phyloP scores from a whole-genome alignment of 352 stramenopile genomes.

The Phytophthora fragariaefolia region DNA sequence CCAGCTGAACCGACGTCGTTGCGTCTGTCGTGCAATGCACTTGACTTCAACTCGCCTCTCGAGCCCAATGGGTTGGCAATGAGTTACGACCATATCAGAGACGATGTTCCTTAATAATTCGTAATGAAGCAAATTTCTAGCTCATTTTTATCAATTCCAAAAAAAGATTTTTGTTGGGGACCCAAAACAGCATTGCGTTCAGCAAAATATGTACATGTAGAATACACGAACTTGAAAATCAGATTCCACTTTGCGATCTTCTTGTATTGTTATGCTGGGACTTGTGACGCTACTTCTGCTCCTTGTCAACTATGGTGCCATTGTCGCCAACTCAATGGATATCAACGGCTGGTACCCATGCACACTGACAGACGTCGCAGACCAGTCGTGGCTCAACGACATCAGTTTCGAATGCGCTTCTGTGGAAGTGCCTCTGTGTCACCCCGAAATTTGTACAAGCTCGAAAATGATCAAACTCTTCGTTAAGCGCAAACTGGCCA shows the following conservation, averaged over 20 bases:
- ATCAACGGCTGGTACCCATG: constrained; percentile 64
- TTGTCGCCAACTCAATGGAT: background rate
- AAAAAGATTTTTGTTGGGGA: too few relatives aligned
- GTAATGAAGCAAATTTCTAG: too few relatives aligned
- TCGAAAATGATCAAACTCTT: constrained; percentile 49
- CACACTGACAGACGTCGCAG: constrained; percentile 23
- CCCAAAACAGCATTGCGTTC: too few relatives aligned
- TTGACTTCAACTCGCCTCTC: background rate
- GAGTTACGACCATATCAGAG: too few relatives aligned
- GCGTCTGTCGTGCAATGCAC: too few relatives aligned
- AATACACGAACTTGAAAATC: too few relatives aligned
- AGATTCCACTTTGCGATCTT: constrained; percentile 20
- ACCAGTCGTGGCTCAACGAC: constrained; percentile 6
- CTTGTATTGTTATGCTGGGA: constrained; percentile 9
- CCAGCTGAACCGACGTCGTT: background rate
- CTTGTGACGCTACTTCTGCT: constrained; percentile 16
- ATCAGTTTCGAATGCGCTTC: constrained; percentile 54
- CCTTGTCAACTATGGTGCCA: constrained; percentile 7
- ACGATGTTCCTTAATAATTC: too few relatives aligned
- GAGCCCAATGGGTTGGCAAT: too few relatives aligned
- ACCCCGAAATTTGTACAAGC: constrained; percentile 45
- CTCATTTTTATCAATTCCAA: too few relatives aligned
- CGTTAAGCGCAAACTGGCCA: constrained; percentile 48
- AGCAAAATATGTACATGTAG: too few relatives aligned
- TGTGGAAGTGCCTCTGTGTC: constrained; percentile 45